phyloP scores from a whole-genome alignment of 2,329 filamentous ascomycete species.

The Cladophialophora yegresii region DNA sequence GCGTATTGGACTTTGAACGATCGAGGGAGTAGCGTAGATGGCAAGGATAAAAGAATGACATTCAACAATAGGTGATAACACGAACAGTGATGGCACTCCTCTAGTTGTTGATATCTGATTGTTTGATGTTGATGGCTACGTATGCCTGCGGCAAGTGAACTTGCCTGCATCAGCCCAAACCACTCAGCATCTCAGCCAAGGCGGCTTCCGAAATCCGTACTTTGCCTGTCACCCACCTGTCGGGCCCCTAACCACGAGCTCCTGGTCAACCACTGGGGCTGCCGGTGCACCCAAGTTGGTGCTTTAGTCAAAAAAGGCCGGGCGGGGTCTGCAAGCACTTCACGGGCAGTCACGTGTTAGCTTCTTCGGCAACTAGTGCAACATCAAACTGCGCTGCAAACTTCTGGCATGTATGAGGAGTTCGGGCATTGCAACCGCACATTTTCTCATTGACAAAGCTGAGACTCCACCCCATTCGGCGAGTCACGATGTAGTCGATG shows the following conservation, averaged over 20 bases:
- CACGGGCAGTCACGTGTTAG: neutral
- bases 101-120: conserved; percentile 9
- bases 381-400: no score
- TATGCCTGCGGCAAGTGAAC: conserved; percentile 9
- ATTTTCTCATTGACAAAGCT: no score
- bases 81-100: neutral
- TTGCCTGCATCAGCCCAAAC: conserved; percentile 17
- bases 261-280: no score
- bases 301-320: neutral
- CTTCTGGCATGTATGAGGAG: no score
- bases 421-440: neutral
- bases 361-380: no score
- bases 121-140: conserved; percentile 20
- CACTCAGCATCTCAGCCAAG: conserved; percentile 5
- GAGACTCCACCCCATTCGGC: no score
- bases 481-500: no score
- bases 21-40: neutral
- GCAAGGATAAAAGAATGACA: neutral
- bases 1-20: neutral
- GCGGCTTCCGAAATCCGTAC: neutral
- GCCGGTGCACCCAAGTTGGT: no score
- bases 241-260: no score
- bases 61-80: neutral
- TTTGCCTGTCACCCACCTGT: neutral
- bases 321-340: neutral